Evolutionary conservation across 2,329 filamentous ascomycete species (phyloP).

Genomic region (Epichloe hybrida): DNA sequence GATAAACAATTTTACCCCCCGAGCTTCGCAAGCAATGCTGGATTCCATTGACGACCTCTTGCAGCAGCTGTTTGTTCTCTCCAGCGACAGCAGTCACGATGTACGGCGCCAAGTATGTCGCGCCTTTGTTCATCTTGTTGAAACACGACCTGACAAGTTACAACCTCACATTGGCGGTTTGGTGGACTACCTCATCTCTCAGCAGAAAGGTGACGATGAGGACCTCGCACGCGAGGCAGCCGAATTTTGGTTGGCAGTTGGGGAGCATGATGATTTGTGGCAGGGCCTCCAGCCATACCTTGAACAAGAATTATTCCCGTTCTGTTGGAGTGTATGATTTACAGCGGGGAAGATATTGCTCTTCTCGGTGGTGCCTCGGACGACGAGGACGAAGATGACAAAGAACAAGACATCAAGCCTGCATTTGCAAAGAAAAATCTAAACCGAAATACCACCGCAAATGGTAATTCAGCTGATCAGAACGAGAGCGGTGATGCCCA

Average conservation of each 20-base stretch:
- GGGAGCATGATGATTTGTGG: constrained; percentile 73
- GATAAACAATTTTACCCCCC: constrained; percentile 84
- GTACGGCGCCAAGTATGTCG: constrained; percentile 89
- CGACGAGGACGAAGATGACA: constrained; percentile 85
- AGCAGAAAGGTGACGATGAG: constrained; percentile 78
- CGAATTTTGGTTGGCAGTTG: constrained; percentile 93
- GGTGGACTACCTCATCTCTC: constrained; percentile 83
- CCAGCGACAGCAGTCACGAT: constrained; percentile 63
- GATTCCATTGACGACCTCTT: constrained; percentile 71
- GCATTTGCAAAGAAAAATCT: constrained; percentile 63
- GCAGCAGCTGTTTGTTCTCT: constrained; percentile 67
- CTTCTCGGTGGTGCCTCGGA: constrained; percentile 72
- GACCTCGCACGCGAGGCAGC: constrained; percentile 88
- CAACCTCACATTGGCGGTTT: constrained; percentile 75
- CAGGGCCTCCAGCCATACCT: constrained; percentile 59
- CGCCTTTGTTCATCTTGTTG: constrained; percentile 82
- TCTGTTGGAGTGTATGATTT: constrained; percentile 88
- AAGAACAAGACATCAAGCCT: constrained; percentile 81
- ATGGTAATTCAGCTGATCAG: constrained; percentile 20
- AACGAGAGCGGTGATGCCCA: constrained; percentile 27
- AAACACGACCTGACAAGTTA: constrained; percentile 80
- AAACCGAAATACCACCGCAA: constrained; percentile 46
- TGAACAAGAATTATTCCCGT: constrained; percentile 81
- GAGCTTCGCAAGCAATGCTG: constrained; percentile 70
- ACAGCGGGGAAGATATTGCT: constrained; percentile 84